phyloP scores from a whole-genome alignment of 176 grass and related monocot genomes.

The Cenchrus fungigraminus region DNA sequence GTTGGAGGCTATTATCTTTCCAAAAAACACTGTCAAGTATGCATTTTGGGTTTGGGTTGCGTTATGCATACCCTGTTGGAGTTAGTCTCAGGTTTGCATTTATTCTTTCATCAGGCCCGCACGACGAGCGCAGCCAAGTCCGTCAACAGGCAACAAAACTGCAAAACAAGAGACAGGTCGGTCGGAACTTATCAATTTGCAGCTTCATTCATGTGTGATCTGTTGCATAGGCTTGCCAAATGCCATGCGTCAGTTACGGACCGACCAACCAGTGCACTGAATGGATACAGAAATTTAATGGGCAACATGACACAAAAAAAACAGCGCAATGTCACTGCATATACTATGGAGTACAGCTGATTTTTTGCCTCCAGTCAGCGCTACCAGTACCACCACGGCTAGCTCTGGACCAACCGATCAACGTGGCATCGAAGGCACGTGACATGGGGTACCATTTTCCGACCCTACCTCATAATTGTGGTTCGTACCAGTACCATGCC shows the following conservation, averaged over 20 bases:
- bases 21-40: no score
- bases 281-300: background rate
- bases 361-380: background rate
- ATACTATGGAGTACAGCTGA: background rate
- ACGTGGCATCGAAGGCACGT: constrained; percentile 30
- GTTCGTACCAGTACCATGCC: background rate
- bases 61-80: no score
- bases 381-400: background rate
- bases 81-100: background rate
- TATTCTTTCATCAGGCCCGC: background rate
- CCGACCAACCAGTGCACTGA: background rate
- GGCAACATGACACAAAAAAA: background rate
- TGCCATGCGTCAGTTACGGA: background rate
- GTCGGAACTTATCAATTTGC: background rate
- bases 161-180: background rate
- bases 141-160: background rate
- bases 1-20: no score
- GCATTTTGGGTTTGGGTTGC: no score
- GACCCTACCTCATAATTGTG: background rate
- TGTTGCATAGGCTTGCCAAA: background rate
- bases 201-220: background rate
- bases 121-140: background rate
- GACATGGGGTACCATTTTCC: background rate
- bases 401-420: constrained; percentile 7
- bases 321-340: background rate